Evolutionary conservation across 768 basidiomycete genomes (phyloP).

Genomic region (Antrodiella citrinella): DNA sequence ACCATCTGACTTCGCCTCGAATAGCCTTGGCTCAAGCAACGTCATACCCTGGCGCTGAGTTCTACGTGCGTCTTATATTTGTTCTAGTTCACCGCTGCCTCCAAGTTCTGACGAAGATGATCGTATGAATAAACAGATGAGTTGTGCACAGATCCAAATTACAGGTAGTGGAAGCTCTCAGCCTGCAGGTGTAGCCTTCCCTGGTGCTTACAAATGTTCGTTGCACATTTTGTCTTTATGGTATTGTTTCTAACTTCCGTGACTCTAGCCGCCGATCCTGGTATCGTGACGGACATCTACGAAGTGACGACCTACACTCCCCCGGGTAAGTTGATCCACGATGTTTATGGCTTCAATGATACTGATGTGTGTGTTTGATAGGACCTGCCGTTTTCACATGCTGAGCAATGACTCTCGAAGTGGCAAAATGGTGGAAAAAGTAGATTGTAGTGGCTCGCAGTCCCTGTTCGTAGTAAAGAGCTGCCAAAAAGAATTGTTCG

Average conservation of each 20-base stretch:
- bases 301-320: conserved; percentile 16
- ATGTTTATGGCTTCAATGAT: too few species aligned
- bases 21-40: conserved; percentile 34
- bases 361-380: too few species aligned
- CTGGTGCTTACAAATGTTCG: conserved; percentile 11
- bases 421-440: too few species aligned
- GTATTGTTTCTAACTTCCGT: not conserved
- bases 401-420: too few species aligned
- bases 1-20: conserved; percentile 29
- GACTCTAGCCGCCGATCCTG: conserved; percentile 9
- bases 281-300: conserved; percentile 13
- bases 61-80: conserved; percentile 31
- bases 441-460: too few species aligned
- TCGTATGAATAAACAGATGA: conserved; percentile 23
- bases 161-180: conserved; percentile 13
- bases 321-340: too few species aligned
- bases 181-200: conserved; percentile 11
- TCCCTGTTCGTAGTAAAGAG: too few species aligned
- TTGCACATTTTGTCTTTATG: not conserved
- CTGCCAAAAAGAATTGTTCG: too few species aligned
- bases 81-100: too few species aligned
- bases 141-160: conserved; percentile 21
- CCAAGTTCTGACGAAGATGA: too few species aligned
- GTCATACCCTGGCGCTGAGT: conserved; percentile 41
- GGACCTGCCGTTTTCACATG: too few species aligned